Conservation (phyloP, 2,329 filamentous ascomycete species). For the Teratosphaeria pseudoeucalypti region DNA sequence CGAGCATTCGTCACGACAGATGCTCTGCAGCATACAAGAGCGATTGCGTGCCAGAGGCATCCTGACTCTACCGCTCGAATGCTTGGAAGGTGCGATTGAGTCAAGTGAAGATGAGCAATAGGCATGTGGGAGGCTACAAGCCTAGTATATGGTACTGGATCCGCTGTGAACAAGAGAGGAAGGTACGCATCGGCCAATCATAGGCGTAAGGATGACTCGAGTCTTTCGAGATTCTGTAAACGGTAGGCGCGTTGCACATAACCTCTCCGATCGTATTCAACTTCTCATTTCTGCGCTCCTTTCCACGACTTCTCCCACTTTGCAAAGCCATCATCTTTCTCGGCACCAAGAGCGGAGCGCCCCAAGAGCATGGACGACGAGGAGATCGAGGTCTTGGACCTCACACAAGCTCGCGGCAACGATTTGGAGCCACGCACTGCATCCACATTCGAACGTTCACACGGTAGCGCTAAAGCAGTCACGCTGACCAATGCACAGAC, state of each 20-base stretch:
- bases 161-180: not conserved
- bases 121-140: not conserved
- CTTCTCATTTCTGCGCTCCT: not conserved
- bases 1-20: not conserved
- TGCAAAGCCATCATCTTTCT: not conserved
- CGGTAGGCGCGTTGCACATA: not conserved
- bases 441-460: not conserved
- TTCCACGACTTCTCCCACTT: not conserved
- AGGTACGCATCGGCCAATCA: not conserved
- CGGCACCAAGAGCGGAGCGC: not conserved
- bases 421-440: not conserved
- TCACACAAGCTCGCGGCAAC: not conserved
- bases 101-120: not conserved
- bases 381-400: not conserved
- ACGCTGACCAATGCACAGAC: not conserved
- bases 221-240: not conserved
- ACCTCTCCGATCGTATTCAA: not conserved
- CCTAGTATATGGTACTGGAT: not conserved
- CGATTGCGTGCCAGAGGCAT: not conserved
- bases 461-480: not conserved
- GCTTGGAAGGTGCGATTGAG: not conserved
- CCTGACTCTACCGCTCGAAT: not conserved
- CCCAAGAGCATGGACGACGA: not conserved
- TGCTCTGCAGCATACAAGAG: not conserved
- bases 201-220: not conserved